A percentile compares a stretch with the other conserved stretches of the same genome.
Conservation (phyloP, 73 alveolate genomes). For the Uronychia binucleata region DNA sequence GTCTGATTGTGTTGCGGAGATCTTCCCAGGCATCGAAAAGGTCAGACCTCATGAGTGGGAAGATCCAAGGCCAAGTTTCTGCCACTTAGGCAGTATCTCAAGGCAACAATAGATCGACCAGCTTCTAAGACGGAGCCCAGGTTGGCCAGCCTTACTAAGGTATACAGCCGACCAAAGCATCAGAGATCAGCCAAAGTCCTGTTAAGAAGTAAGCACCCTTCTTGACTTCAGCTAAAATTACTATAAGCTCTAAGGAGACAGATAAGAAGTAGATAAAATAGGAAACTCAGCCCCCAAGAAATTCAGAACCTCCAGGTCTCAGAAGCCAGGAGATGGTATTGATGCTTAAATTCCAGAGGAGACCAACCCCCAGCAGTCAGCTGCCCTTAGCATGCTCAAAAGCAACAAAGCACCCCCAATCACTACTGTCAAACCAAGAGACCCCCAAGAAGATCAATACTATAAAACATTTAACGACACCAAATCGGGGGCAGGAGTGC, state of each 20-base stretch:
- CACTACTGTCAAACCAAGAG: background rate
- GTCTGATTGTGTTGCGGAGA: background rate
- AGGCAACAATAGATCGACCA: too few relatives aligned
- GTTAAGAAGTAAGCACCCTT: background rate
- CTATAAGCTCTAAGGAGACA: background rate
- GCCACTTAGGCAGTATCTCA: background rate
- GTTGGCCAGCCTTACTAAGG: too few relatives aligned
- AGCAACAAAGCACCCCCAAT: background rate
- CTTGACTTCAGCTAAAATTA: background rate
- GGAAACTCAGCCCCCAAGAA: background rate
- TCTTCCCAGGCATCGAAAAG: background rate
- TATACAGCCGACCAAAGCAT: background rate
- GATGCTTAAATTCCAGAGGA: background rate
- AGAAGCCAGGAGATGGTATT: background rate
- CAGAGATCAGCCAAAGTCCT: background rate
- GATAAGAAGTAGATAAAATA: too few relatives aligned
- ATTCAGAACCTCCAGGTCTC: conserved; percentile 1
- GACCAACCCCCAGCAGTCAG: background rate
- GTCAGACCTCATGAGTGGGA: background rate
- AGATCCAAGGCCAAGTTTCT: background rate
- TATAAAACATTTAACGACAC: background rate
- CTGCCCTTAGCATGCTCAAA: background rate
- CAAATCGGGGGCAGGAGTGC: background rate
- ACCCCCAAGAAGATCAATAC: background rate
- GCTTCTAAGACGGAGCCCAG: too few relatives aligned